Evolutionary conservation across 805 yeast genomes (phyloP).

Genomic region (Suhomyces sp.): DNA sequence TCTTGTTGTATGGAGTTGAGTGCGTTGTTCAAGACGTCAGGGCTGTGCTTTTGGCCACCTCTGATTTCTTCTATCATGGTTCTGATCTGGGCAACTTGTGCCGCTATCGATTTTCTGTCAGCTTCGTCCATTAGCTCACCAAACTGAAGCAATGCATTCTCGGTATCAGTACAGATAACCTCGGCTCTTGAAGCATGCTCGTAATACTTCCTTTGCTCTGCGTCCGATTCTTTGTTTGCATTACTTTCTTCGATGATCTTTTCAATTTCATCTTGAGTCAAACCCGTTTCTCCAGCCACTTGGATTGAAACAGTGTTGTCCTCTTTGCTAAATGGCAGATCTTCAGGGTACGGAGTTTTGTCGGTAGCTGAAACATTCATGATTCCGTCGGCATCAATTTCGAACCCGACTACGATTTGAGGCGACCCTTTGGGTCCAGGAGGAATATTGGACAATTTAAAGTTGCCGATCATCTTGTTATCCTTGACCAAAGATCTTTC

Average conservation of each 20-base stretch:
- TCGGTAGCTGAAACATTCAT: conserved; percentile 58
- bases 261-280: conserved; percentile 66
- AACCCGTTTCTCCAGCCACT: conserved; percentile 45
- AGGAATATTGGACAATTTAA: conserved; percentile 69
- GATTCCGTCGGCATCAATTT: conserved; percentile 78
- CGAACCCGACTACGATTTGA: conserved; percentile 73
- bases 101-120: conserved; percentile 40
- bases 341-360: conserved; percentile 42
- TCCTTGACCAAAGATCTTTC: conserved; percentile 77
- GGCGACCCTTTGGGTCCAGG: conserved; percentile 78
- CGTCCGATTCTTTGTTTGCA: conserved; percentile 58
- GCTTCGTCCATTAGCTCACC: conserved; percentile 44
- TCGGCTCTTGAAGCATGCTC: conserved; percentile 79
- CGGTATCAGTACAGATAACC: conserved; percentile 81
- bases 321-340: conserved; percentile 39
- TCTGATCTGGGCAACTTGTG: conserved; percentile 20
- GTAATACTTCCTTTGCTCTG: conserved; percentile 54
- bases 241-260: conserved; percentile 65
- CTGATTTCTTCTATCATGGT: conserved; percentile 34
- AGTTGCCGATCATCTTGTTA: conserved; percentile 73
- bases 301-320: conserved; percentile 51
- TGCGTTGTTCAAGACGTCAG: conserved; percentile 29
- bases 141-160: conserved; percentile 76
- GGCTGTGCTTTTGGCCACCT: conserved; percentile 28
- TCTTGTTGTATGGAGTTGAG: conserved; percentile 38